These are phyloP conservation scores for Tylopilus felleus DNA, from an alignment of 768 basidiomycete genomes.

Conservation along the genomic window DNA sequence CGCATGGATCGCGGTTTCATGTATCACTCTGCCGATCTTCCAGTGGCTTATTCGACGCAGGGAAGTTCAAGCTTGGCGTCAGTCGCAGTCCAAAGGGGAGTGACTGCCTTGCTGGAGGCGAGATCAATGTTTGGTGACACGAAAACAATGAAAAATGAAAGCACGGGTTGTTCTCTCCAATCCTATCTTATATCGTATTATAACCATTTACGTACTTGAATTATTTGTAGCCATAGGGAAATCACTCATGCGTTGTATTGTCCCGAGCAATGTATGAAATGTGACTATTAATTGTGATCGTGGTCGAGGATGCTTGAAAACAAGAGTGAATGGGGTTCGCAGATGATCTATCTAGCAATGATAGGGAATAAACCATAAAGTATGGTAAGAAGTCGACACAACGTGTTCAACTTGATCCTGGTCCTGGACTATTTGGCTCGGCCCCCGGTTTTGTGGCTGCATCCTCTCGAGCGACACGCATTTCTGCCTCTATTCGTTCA, in stretches of 20 bases:
- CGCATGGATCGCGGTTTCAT: slow-evolving; percentile 54
- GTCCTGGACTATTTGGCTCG: slow-evolving; percentile 14
- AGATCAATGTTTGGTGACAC: no score
- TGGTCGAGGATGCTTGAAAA: slow-evolving; percentile 15
- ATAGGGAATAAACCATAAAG: slow-evolving; percentile 14
- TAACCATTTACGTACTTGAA: neutral
- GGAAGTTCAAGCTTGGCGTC: slow-evolving; percentile 22
- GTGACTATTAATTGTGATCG: slow-evolving; percentile 10
- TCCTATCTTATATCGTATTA: neutral
- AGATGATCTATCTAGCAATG: slow-evolving; percentile 19
- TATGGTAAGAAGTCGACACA: slow-evolving; percentile 4
- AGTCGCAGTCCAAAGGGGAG: slow-evolving; percentile 12
- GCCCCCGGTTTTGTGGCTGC: slow-evolving; percentile 18
- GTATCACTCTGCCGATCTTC: slow-evolving; percentile 48
- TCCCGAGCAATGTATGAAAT: neutral
- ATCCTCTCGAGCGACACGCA: slow-evolving; percentile 30
- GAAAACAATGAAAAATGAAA: neutral
- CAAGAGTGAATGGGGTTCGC: slow-evolving; percentile 29
- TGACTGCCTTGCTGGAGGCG: no score
- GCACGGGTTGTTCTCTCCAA: no score
- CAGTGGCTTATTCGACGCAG: slow-evolving; percentile 40
- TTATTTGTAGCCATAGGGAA: neutral
- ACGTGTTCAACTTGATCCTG: slow-evolving; percentile 22
- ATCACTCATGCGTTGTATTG: neutral
- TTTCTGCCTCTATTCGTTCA: slow-evolving; percentile 93